phyloP scores from a whole-genome alignment of 441 rosid species.

The Bruguiera hainesii region DNA sequence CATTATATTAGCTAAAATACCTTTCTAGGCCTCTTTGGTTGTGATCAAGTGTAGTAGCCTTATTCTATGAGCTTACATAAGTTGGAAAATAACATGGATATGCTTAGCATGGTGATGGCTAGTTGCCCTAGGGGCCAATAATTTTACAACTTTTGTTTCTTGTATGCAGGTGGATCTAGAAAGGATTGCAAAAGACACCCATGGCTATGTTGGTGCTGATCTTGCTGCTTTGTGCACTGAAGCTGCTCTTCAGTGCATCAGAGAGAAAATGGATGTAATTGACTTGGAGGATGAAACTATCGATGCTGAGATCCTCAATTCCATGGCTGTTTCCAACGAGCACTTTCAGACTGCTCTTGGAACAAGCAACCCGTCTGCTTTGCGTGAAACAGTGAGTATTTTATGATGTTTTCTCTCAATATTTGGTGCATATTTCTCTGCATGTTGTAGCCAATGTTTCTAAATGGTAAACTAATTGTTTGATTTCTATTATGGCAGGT shows the following conservation, averaged over 20 bases:
- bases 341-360: slow-evolving; percentile 70
- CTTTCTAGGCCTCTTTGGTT: no score
- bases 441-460: no score
- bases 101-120: no score
- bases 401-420: not conserved
- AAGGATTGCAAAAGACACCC: slow-evolving; percentile 54
- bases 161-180: slow-evolving; percentile 49
- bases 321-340: slow-evolving; percentile 67
- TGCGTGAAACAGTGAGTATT: slow-evolving; percentile 59
- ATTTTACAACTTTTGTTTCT: not conserved
- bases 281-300: slow-evolving; percentile 61
- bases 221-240: slow-evolving; percentile 67
- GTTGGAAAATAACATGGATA: no score
- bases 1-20: no score
- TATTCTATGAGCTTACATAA: no score
- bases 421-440: no score
- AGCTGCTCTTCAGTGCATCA: slow-evolving; percentile 63
- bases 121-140: no score
- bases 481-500: slow-evolving; percentile 31
- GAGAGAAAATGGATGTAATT: slow-evolving; percentile 71
- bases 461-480: no score
- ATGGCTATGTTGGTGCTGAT: slow-evolving; percentile 67
- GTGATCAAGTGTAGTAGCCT: no score
- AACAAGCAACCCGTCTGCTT: slow-evolving; percentile 65
- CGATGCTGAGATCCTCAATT: slow-evolving; percentile 62